Evolutionary conservation across 495 filamentous ascomycete genomes (phyloP), one percentile per base, ranked within the genome.

Genomic region (Darksidea phi): DNA sequence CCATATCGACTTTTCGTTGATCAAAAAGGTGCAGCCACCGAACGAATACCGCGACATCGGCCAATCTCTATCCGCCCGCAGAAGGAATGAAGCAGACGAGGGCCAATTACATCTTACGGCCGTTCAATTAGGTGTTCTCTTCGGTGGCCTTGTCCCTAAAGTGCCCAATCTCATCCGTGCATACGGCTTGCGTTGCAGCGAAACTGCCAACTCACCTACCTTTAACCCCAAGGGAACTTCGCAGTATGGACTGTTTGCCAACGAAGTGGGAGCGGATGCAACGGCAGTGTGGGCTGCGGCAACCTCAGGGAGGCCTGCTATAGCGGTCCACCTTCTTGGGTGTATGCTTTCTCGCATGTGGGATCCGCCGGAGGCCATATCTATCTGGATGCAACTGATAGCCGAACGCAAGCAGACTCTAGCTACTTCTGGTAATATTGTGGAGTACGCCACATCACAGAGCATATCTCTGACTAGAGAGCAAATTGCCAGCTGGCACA

Each of bases 281-380:
- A 70, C 73, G 3, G 34, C 59, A 1, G 67, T 76, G 15, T 74
- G 74, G 74, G 74, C 72, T n/a, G 63, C 72, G 1, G 62, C 62
- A 24, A 65, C 62, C 3, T 59, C 55, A 4, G 37, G 48, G 0
- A 43, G 7, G 1, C 12, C 38, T 7, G 55, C 62, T 7, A n/a
- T 65, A 5, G 25, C n/a, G 1, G 42, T 65, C 10, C 49, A 65
- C 48, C 56, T 65, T 1, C 50, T 65, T 0, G 49, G 28, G 2
- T 65, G 62, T 21, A 48, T 65, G 57, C 48, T 65, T 1, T 26
- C 62, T 11, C 38, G 62, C 10, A 45, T 55, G 12, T 65, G 62
- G 55, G 21, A 48, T 23, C 13, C 34, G 5, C 7, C n/a, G 21
- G 28, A 48, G 17, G 62, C 62, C 10, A 60, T 38, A 0, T 38